Base-by-base conservation (phyloP, 441 rosid genomes). In the Melastoma candidum region DNA sequence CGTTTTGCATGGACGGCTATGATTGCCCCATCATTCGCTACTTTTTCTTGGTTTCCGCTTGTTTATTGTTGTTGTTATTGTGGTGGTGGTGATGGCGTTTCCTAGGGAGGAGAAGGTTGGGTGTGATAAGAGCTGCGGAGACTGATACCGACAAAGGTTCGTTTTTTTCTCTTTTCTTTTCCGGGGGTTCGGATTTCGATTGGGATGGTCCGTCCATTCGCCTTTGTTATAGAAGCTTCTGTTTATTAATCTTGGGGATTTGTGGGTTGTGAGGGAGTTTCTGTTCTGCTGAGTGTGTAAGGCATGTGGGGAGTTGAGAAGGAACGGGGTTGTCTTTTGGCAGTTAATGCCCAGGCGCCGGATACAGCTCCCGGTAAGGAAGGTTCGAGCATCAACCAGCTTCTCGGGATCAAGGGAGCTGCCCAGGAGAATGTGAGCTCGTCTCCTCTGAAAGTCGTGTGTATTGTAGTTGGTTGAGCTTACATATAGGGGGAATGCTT, bases 351-450 rank as follows among this genome's bases (percentile, higher is more conserved):
- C 39, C 77, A 68, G 75, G 74, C 73, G 17, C 94, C 96, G 41
- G 41, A 32, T 32, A 32, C 41, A 8, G 41, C 41, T 24, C 90
- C 94, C 0, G 80, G 82, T 0, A 59, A 53, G 13, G 68, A 58
- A 45, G 98, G 98, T 56, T 92, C 98, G 4, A 82, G 81, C 68
- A 68, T 92, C 68, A 87, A 92, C 65, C 98, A 92, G 74, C 90
- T 92, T 71, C 94, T 92, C 26, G 96, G 98, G 39, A 92, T 92
- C 69, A 92, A 85, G 77, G 98, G 98, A 63, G 98, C 98, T 2
- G 61, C 93, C 46, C 89, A 84, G 73, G 98, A 87, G 66, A 79
- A 87, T 45, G 98, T 92, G 48, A 80, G 68, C 66, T 32, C 7
- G 7, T 32, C 36, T 3, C 41, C 41, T 32, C 41, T 17, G 41